Conservation (phyloP, 2,329 filamentous ascomycete genomes). For the Ophiocordyceps unilateralis region DNA sequence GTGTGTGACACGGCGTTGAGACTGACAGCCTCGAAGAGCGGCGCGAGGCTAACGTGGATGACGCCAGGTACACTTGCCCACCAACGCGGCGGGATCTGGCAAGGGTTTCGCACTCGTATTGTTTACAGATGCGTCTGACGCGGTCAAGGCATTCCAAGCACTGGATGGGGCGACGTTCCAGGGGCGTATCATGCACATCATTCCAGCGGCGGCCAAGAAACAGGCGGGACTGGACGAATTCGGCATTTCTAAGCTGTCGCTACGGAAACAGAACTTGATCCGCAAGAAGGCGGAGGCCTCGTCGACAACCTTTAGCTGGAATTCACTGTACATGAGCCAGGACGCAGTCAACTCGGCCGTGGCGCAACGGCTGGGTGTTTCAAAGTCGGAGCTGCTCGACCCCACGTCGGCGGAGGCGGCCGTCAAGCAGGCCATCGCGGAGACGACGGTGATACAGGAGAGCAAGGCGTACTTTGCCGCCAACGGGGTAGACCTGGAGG, state of each 20-base stretch:
- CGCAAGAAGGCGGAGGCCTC: conserved; percentile 69
- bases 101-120: conserved; percentile 88
- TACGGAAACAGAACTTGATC: conserved; percentile 89
- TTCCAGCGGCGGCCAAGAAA: conserved; percentile 70
- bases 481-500: conserved; percentile 80
- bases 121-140: conserved; percentile 54
- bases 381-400: conserved; percentile 82
- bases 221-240: conserved; percentile 74
- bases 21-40: neutral
- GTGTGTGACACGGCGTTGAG: neutral
- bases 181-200: conserved; percentile 77
- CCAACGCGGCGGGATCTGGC: conserved; percentile 52
- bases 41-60: conserved; percentile 10
- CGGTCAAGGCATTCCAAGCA: conserved; percentile 60
- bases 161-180: conserved; percentile 81
- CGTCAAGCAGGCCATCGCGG: conserved; percentile 90
- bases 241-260: conserved; percentile 72
- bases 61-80: conserved; percentile 66
- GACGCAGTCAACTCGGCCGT: conserved; percentile 88
- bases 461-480: conserved; percentile 80
- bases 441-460: conserved; percentile 91
- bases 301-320: conserved; percentile 81
- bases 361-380: conserved; percentile 69
- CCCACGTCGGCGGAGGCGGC: conserved; percentile 91
- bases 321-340: conserved; percentile 97